Percentiles rank a stretch among this genome's conserved stretches.
phyloP scores from a whole-genome alignment of 2,329 filamentous ascomycete species.

The Triangularia verruculosa region DNA sequence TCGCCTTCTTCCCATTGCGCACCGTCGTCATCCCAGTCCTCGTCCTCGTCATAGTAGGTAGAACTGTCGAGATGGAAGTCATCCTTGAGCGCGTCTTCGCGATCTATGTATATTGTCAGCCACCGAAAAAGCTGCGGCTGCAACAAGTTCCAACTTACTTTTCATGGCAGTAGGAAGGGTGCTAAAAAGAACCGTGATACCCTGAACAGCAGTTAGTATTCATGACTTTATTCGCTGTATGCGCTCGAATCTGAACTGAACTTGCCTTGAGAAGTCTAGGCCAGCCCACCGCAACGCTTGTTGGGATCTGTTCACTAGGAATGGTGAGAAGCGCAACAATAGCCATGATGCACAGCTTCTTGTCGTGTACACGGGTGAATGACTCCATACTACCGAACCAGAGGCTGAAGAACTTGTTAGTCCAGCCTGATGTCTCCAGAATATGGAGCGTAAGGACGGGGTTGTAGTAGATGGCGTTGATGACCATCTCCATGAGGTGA shows the following conservation, averaged over 20 bases:
- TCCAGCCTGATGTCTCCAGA: constrained; percentile 89
- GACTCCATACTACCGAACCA: constrained; percentile 97
- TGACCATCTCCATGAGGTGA: constrained; percentile 97
- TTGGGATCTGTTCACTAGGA: constrained; percentile 75
- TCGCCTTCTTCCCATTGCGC: constrained; percentile 76
- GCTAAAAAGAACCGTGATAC: constrained; percentile 87
- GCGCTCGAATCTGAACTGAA: constrained; percentile 41
- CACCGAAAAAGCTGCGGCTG: neutral
- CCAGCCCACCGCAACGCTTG: constrained; percentile 95
- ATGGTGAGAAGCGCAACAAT: constrained; percentile 83
- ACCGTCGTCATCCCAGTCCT: constrained; percentile 77
- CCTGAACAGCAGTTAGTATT: constrained; percentile 38
- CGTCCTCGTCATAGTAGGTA: constrained; percentile 63
- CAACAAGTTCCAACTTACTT: constrained; percentile 52
- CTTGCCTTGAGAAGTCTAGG: constrained; percentile 65
- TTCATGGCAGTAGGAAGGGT: constrained; percentile 84
- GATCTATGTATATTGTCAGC: constrained; percentile 55
- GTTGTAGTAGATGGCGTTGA: constrained; percentile 98
- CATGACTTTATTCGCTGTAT: neutral
- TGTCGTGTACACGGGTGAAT: constrained; percentile 94
- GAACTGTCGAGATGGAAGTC: constrained; percentile 70
- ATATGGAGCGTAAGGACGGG: constrained; percentile 79
- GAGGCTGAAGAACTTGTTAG: constrained; percentile 96
- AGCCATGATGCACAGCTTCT: constrained; percentile 94
- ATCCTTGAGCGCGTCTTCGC: constrained; percentile 87